Evolutionary conservation across 208 protist genomes (phyloP).

Genomic region (Hexamita inflata): DNA sequence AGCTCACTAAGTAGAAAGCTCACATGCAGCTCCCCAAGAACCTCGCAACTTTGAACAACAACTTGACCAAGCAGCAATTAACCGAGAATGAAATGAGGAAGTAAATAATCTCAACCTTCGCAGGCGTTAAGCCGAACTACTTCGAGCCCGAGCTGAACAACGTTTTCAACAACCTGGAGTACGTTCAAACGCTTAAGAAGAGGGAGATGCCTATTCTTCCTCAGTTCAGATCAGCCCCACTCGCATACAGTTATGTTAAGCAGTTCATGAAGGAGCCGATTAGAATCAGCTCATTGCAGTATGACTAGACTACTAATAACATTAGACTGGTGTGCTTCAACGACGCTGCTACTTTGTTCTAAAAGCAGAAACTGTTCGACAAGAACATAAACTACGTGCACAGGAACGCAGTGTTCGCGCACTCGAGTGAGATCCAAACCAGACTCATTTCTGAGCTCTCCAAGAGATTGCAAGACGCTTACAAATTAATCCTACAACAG

Average conservation of each 20-base stretch:
- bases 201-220: conserved; percentile 17
- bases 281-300: background rate
- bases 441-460: no score
- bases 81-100: conserved; percentile 1
- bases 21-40: background rate
- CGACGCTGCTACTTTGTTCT: background rate
- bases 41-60: background rate
- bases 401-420: no score
- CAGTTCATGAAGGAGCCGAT: background rate
- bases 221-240: background rate
- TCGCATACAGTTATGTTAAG: background rate
- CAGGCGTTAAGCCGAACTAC: background rate
- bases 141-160: background rate
- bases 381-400: no score
- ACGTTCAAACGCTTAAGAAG: background rate
- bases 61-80: background rate
- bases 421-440: no score
- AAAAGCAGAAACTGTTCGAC: background rate
- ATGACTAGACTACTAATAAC: background rate
- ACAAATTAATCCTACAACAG: no score
- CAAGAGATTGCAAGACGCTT: no score
- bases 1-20: background rate
- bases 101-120: background rate
- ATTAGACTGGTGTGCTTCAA: background rate
- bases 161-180: background rate